Percentiles rank a stretch among this genome's conserved stretches.
phyloP scores from a whole-genome alignment of 2,329 filamentous ascomycete species.

The Mariannaea elegans region DNA sequence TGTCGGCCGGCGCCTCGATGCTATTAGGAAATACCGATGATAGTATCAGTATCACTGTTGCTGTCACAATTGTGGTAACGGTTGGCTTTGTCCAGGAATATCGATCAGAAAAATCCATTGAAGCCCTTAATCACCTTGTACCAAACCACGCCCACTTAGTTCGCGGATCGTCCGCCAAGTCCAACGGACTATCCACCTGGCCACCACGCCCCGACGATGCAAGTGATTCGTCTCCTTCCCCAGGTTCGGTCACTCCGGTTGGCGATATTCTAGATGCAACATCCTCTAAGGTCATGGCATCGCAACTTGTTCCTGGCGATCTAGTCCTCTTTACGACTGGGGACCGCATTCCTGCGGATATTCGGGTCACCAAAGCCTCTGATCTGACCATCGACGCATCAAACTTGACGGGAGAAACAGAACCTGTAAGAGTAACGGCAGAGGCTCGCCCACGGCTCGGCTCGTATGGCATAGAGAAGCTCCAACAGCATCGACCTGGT shows the following conservation, averaged over 20 bases:
- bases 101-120: constrained; percentile 94
- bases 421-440: constrained; percentile 83
- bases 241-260: constrained; percentile 66
- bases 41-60: constrained; percentile 92
- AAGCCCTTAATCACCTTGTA: constrained; percentile 91
- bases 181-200: constrained; percentile 51
- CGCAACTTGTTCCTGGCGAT: constrained; percentile 89
- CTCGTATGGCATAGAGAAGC: constrained; percentile 41
- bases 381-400: constrained; percentile 96
- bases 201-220: constrained; percentile 55
- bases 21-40: constrained; percentile 94
- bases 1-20: constrained; percentile 87
- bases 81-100: constrained; percentile 99
- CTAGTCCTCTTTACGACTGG: constrained; percentile 94
- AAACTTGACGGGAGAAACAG: constrained; percentile 95
- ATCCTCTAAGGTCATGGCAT: constrained; percentile 86
- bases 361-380: constrained; percentile 89
- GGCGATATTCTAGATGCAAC: constrained; percentile 73
- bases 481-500: constrained; percentile 50
- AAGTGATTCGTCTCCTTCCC: constrained; percentile 52
- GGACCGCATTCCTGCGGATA: constrained; percentile 94
- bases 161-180: constrained; percentile 61
- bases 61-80: constrained; percentile 94
- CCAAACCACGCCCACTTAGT: constrained; percentile 97
- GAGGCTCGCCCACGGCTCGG: constrained; percentile 58